These are phyloP conservation scores for Diplodia intermedia DNA, from an alignment of 2,329 filamentous ascomycete species.

Conservation along the genomic window DNA sequence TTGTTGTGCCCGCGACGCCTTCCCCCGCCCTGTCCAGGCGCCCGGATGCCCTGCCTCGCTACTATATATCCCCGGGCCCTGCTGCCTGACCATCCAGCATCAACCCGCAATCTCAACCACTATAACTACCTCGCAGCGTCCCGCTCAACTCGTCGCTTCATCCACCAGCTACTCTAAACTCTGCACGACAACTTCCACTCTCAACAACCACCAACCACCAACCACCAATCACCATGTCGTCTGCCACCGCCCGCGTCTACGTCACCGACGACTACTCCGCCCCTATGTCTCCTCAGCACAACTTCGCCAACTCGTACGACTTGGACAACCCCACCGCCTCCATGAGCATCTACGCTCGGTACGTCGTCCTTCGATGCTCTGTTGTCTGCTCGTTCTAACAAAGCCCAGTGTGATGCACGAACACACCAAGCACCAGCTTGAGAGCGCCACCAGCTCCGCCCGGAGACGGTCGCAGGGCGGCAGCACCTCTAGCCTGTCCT, in stretches of 20 bases:
- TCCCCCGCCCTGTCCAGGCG: slow-evolving; percentile 1
- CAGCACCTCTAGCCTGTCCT: slow-evolving; percentile 32
- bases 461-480: slow-evolving; percentile 47
- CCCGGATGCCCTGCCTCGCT: neutral
- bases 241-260: slow-evolving; percentile 41
- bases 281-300: slow-evolving; percentile 51
- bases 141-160: neutral
- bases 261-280: slow-evolving; percentile 50
- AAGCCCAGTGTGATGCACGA: slow-evolving; percentile 55
- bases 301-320: slow-evolving; percentile 54
- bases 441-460: slow-evolving; percentile 54
- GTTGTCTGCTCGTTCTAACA: neutral
- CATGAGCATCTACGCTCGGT: slow-evolving; percentile 55
- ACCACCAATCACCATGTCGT: slow-evolving; percentile 39
- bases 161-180: neutral
- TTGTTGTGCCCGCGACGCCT: neutral
- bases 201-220: slow-evolving; percentile 16
- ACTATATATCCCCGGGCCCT: slow-evolving; percentile 23
- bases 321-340: slow-evolving; percentile 48
- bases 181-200: neutral
- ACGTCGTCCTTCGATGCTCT: slow-evolving; percentile 34
- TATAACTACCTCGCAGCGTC: neutral
- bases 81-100: neutral
- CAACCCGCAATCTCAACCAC: neutral
- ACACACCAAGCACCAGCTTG: slow-evolving; percentile 58